These are phyloP conservation scores for Chlamydomonas sphaeroides DNA, from an alignment of 139 green algal species.

Conservation along the genomic window DNA sequence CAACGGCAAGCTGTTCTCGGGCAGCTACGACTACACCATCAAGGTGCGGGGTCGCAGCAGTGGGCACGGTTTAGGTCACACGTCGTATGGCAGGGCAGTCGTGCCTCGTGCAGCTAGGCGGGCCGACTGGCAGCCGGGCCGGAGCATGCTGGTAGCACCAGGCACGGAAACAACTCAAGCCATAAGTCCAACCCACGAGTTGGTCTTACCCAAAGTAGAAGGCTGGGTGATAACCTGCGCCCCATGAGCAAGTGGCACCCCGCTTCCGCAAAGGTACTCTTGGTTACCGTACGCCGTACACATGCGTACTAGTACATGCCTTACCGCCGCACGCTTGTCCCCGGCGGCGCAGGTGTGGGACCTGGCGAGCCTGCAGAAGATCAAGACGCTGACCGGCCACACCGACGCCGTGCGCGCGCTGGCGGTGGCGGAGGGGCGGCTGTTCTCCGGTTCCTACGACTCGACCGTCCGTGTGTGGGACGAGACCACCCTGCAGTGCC, in stretches of 20 bases:
- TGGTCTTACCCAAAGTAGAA: no score
- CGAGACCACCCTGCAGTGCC: slow-evolving; percentile 72
- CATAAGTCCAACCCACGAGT: no score
- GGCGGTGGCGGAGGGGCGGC: slow-evolving; percentile 63
- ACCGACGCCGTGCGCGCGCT: slow-evolving; percentile 91
- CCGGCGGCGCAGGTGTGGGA: slow-evolving; percentile 82
- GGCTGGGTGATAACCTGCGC: no score
- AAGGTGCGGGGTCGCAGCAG: slow-evolving; percentile 64
- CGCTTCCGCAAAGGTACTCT: no score
- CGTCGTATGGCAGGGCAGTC: no score
- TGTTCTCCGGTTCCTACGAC: slow-evolving; percentile 88
- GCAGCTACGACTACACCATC: slow-evolving; percentile 93
- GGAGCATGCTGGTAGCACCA: no score
- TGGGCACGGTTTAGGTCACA: no score
- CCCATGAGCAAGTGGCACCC: no score
- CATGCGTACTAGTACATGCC: background rate
- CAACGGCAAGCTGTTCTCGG: slow-evolving; percentile 84
- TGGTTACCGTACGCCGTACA: no score
- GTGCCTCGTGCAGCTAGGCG: no score
- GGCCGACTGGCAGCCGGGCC: no score
- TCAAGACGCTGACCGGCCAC: slow-evolving; percentile 87
- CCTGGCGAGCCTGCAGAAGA: slow-evolving; percentile 71
- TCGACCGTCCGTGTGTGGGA: slow-evolving; percentile 88
- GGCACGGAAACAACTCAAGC: no score
- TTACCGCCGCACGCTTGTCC: background rate